Base-by-base conservation (phyloP, 2,329 filamentous ascomycete genomes). In the Nothopassalora personata region DNA sequence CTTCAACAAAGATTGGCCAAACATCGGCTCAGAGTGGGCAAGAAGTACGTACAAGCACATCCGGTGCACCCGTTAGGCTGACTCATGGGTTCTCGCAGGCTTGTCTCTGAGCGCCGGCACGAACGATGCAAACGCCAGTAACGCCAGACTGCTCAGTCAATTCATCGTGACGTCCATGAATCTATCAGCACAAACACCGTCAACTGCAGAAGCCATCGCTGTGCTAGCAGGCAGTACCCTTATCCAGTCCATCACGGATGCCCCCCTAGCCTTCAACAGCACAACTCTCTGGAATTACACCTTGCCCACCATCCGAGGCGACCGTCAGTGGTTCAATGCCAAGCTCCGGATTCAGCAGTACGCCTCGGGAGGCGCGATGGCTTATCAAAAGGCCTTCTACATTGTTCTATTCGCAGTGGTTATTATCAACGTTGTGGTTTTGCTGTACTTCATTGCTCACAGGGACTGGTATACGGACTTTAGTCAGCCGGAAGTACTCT, bases 151-250 rank as follows among this genome's bases (percentile, higher is more conserved):
- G 0, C 66, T 80, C 4, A 77, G 73, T 9, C 75, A 81, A 51
- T 65, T 79, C 45, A 75, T 79, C 18, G 62, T 79, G 1, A 69
- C 70, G 0, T 54, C 57, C 1, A 64, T 70, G 1, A 64, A 72
- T 8, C 77, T 90, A 0, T 72, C 77, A 19, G 39, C 50, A 0
- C 68, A 73, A 0, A 71, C 86, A 0, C 90, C 90, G 0, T 89
- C 86, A 2, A 79, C 89, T n/a, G 86, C 84, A 0, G 90, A 94
- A 72, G 86, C 86, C 0, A 71, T 94, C 0, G 87, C 89, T 0
- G 87, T 90, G 0, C 80, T 91, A 66, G 81, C 83, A 0, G 83
- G 84, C 4, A 86, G 83, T 36, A 90, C 87, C 0, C 72, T 91
- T 0, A 79, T 91, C 8, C 77, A 86, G 47, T 80, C 83, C 8